Conservation (phyloP, 2,329 filamentous ascomycete genomes). For the Fulvia fulva region DNA sequence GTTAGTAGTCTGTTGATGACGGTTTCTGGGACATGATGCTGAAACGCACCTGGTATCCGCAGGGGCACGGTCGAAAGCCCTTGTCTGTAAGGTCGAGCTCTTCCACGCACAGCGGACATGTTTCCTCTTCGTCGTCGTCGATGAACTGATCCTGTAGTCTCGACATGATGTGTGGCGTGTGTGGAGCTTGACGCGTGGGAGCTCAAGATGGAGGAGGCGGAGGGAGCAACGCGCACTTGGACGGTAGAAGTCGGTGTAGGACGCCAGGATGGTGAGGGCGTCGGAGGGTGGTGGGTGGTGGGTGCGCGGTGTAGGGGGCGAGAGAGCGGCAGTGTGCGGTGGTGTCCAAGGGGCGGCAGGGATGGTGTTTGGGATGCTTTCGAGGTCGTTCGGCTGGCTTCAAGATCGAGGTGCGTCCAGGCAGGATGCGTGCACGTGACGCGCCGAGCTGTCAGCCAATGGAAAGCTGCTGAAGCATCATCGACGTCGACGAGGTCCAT, state of each 20-base stretch:
- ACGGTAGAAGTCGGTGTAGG: not conserved
- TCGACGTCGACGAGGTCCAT: no score
- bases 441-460: not conserved
- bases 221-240: constrained; percentile 3
- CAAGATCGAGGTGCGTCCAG: not conserved
- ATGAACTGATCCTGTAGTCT: constrained; percentile 52
- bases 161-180: constrained; percentile 41
- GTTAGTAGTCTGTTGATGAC: constrained; percentile 10
- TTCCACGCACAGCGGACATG: constrained; percentile 93
- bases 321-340: not conserved
- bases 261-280: constrained; percentile 7
- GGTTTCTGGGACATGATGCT: not conserved
- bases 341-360: not conserved
- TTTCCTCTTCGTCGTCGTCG: constrained; percentile 51
- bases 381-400: not conserved
- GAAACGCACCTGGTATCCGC: constrained; percentile 82
- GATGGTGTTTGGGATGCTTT: not conserved
- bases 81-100: constrained; percentile 97
- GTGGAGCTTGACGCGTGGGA: constrained; percentile 16
- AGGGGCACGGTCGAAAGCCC: constrained; percentile 95
- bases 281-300: not conserved
- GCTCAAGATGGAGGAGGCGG: constrained; percentile 4
- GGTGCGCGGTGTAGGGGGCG: not conserved
- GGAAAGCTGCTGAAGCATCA: not conserved
- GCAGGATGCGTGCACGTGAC: not conserved